Base-by-base conservation (phyloP, 345 rosid genomes). In the Citropsis articulata region DNA sequence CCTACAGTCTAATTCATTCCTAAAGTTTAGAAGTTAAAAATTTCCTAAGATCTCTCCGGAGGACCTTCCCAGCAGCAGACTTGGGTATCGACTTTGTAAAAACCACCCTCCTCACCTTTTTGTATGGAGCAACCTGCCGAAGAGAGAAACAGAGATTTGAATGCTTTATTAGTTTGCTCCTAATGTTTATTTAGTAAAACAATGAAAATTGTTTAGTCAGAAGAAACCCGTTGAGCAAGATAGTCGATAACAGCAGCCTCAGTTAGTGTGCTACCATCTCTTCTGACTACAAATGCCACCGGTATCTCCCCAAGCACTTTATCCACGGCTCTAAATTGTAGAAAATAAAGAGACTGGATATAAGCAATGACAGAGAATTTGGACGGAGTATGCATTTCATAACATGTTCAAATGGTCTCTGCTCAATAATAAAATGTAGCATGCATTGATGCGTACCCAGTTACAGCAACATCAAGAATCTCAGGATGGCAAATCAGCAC, bases 31-130 rank as follows among this genome's bases (percentile, higher is more conserved):
- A 90, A 66, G 78, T 71, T 75, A 84, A 42, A 1, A 59, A 66
- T 64, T 78, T 83, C 84, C 53, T 87, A 48, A 95, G 94, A 75
- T 91, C 94, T 80, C 85, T 88, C 65, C 98, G 79, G 36, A 93
- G 90, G 82, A 90, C 88, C 92, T 93, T 93, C 69, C 98, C 95
- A 12, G 98, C 87, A 31, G 94, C 85, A 40, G 98, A 90, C 82
- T 86, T 93, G 10, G 98, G 97, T 80, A 93, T 90, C 16, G 84
- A 80, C 80, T 60, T 40, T 27, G 84, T 85, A 76, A 95, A 91
- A 31, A 88, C 72, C 78, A 93, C 98, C 83, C 82, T 90, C 78
- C 93, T 90, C 81, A 91, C 94, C 82, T 90, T 95, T 91, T 91
- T 93, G 76, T 91, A 83, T n/a, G 98, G 95, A 2, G 98, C 86